A percentile compares a stretch with the other conserved stretches of the same genome.
phyloP scores from a whole-genome alignment of 2,329 filamentous ascomycete genomes.

The Sporothrix dimorphospora region DNA sequence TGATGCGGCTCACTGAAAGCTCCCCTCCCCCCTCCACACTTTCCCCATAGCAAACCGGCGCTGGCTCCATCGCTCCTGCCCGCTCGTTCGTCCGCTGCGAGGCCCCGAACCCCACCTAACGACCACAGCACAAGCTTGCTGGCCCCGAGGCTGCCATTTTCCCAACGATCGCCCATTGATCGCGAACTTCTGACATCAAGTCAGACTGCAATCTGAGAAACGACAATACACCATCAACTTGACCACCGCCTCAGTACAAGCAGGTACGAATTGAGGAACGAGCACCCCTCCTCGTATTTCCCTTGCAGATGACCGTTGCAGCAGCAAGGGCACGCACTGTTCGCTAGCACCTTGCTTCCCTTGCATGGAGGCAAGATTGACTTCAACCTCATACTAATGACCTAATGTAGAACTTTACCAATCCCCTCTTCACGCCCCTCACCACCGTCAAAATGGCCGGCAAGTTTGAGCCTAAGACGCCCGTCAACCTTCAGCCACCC shows the following conservation, averaged over 20 bases:
- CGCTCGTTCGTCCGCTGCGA: not conserved
- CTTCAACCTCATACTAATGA: not conserved
- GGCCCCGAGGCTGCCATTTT: not conserved
- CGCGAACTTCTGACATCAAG: not conserved
- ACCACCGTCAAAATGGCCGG: constrained; percentile 52
- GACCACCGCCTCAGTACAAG: not conserved
- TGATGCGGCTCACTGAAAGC: not conserved
- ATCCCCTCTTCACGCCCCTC: not conserved
- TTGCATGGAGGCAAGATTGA: not conserved
- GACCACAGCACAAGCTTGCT: not conserved
- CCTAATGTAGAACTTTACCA: not conserved
- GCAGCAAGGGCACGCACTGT: not conserved
- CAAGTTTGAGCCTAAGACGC: constrained; percentile 77
- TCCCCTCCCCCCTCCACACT: not conserved
- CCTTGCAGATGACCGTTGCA: not conserved
- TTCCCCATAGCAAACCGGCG: not conserved
- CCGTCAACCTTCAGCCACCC: constrained; percentile 77
- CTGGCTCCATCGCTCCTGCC: constrained; percentile 4
- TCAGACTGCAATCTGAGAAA: not conserved
- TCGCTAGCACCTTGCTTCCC: not conserved
- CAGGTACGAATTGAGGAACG: not conserved
- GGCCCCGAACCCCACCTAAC: not conserved
- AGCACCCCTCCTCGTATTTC: not conserved
- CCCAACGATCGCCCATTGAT: not conserved
- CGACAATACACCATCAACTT: not conserved